Base-by-base conservation (phyloP, 129 eudicot genomes). In the Dittrichia graveolens region DNA sequence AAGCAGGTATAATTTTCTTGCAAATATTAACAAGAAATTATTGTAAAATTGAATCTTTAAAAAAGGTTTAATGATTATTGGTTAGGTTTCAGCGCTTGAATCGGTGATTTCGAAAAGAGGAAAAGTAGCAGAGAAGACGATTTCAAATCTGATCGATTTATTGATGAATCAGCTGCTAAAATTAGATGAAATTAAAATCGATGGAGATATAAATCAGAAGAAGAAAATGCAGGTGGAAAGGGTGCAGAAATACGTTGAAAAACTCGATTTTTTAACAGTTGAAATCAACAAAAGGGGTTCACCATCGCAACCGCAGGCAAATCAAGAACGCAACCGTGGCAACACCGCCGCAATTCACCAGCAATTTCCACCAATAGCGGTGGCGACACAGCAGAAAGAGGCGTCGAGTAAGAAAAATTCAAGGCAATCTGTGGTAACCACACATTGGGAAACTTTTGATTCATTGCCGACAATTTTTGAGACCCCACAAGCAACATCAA, bases 361-460 rank as follows among this genome's bases (percentile, higher is more conserved):
- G 7, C 80, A 70, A 45, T 66, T 52, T 42, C 58, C 80, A 18
- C 73, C 82, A 44, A 65, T 34, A 4, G 35, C 58, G 69, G 72
- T 47, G 65, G 71, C 74, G 37, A 43, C 14, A 37, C 63, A 61
- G 34, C 82, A 42, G 16, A 67, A 80, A 43, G 82, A 81, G 61
- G 69, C 82, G 18, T 63, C 87, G 15, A 78, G 87, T 80, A 79
- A 81, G 76, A 82, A 93, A 18, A 19, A 80, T 53, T 82, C 95
- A 8, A 80, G 77, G 35, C 63, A 84, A 19, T 86, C 90, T 68
- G 97, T 94, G 52, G 86, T 91, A 79, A 94, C 99, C 60, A 94
- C 99, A 16, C 88, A 94, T 48, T 94, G 99, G 99, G 99, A 94
- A 79, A 94, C 96, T 16, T 94, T 94, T 67, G 99, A 94, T 78